Conservation (phyloP, 169 alveolate species). For the Toxoplasma gondii region DNA sequence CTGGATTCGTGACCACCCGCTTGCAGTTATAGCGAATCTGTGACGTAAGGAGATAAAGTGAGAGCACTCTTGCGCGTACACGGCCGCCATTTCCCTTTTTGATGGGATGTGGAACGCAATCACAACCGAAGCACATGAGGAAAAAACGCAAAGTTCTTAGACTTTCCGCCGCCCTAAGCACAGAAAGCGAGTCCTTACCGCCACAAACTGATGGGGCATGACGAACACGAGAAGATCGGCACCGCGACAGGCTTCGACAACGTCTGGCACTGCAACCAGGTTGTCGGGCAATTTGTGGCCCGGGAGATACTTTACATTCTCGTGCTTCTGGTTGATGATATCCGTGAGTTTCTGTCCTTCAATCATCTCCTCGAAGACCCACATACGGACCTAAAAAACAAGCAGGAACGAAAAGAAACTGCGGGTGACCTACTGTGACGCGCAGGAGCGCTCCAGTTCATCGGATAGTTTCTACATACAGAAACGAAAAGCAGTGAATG, state of each 20-base stretch:
- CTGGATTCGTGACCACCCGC: too few relatives aligned
- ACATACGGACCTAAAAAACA: slow-evolving; percentile 82
- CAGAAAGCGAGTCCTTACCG: slow-evolving; percentile 27
- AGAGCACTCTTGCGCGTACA: too few relatives aligned
- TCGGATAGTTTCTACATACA: background rate
- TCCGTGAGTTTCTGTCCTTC: slow-evolving; percentile 86
- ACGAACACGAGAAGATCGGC: slow-evolving; percentile 88
- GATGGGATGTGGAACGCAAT: too few relatives aligned
- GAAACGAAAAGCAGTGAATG: background rate
- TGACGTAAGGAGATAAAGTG: too few relatives aligned
- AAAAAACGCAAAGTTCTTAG: too few relatives aligned
- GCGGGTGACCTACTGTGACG: background rate
- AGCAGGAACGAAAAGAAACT: background rate
- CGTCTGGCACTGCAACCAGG: slow-evolving; percentile 85
- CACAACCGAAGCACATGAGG: too few relatives aligned
- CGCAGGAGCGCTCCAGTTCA: background rate
- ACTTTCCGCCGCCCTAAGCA: too few relatives aligned
- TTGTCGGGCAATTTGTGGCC: slow-evolving; percentile 88
- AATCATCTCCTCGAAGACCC: slow-evolving; percentile 88
- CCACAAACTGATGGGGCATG: slow-evolving; percentile 90
- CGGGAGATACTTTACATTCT: slow-evolving; percentile 89
- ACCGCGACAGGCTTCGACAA: slow-evolving; percentile 84
- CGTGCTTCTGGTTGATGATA: slow-evolving; percentile 87
- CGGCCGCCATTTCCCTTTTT: too few relatives aligned
- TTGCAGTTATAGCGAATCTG: too few relatives aligned